phyloP scores from a whole-genome alignment of 148 eudicot species.

The Cornus suecica region DNA sequence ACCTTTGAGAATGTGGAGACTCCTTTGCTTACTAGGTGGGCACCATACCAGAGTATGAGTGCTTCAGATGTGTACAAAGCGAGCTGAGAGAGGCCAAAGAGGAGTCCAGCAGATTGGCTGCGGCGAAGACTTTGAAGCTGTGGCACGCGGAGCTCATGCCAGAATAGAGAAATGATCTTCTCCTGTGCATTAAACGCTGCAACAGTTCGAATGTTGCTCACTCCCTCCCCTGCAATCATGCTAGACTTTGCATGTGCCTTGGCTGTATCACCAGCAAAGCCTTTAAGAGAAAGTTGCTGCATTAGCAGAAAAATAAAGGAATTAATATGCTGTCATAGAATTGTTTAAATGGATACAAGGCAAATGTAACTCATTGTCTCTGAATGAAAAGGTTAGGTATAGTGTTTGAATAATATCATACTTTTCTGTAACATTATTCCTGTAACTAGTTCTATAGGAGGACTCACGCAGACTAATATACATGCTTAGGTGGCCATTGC shows the following conservation, averaged over 20 bases:
- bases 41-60: conserved; percentile 94
- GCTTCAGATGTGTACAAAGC: conserved; percentile 92
- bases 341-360: background rate
- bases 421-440: no score
- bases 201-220: conserved; percentile 93
- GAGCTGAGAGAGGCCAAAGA: conserved; percentile 95
- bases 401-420: no score
- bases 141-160: conserved; percentile 69
- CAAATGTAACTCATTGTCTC: background rate
- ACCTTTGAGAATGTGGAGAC: conserved; percentile 90
- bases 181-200: conserved; percentile 99
- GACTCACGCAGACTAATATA: no score
- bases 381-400: background rate
- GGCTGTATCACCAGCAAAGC: conserved; percentile 99
- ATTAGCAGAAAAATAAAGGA: conserved; percentile 9
- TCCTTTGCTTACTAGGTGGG: conserved; percentile 82
- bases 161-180: conserved; percentile 72
- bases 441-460: no score
- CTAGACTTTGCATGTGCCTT: conserved; percentile 99
- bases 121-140: conserved; percentile 70
- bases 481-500: background rate
- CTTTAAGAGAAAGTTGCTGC: conserved; percentile 98
- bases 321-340: conserved; percentile 11
- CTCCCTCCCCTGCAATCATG: conserved; percentile 99
- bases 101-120: conserved; percentile 68